phyloP scores from a whole-genome alignment of 2,329 filamentous ascomycete species.

The Fusarium multiceps region DNA sequence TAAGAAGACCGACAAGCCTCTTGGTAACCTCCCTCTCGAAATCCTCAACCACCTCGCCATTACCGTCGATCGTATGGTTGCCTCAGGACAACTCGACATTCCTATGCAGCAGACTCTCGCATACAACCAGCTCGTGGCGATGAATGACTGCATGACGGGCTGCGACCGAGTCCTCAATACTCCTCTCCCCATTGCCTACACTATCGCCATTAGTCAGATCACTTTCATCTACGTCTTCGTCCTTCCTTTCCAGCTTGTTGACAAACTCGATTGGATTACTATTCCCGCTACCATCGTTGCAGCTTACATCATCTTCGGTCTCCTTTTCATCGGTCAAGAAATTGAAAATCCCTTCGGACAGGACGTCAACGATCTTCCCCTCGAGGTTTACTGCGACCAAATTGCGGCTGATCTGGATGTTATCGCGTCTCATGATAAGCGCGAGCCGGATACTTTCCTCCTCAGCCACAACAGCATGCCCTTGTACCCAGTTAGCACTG shows the following conservation, averaged over 20 bases:
- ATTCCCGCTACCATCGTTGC: slow-evolving; percentile 79
- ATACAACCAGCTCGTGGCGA: slow-evolving; percentile 68
- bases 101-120: slow-evolving; percentile 70
- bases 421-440: slow-evolving; percentile 66
- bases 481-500: slow-evolving; percentile 65
- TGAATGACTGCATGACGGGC: slow-evolving; percentile 79
- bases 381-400: slow-evolving; percentile 81
- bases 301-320: slow-evolving; percentile 85
- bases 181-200: slow-evolving; percentile 84
- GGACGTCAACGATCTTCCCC: slow-evolving; percentile 83
- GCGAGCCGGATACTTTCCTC: slow-evolving; percentile 49
- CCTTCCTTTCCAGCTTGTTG: slow-evolving; percentile 82
- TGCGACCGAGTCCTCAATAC: slow-evolving; percentile 85
- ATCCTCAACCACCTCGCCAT: slow-evolving; percentile 78
- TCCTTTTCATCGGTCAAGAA: slow-evolving; percentile 79
- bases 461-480: slow-evolving; percentile 59
- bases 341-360: slow-evolving; percentile 88
- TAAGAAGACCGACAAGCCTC: slow-evolving; percentile 76
- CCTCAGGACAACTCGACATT: slow-evolving; percentile 65
- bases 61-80: slow-evolving; percentile 71
- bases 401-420: slow-evolving; percentile 79
- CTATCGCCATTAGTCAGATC: slow-evolving; percentile 86
- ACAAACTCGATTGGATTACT: slow-evolving; percentile 74
- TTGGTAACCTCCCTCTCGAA: slow-evolving; percentile 87
- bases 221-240: slow-evolving; percentile 86